phyloP scores from a whole-genome alignment of 495 filamentous ascomycete species.

The Hypomontagnella monticulosa region DNA sequence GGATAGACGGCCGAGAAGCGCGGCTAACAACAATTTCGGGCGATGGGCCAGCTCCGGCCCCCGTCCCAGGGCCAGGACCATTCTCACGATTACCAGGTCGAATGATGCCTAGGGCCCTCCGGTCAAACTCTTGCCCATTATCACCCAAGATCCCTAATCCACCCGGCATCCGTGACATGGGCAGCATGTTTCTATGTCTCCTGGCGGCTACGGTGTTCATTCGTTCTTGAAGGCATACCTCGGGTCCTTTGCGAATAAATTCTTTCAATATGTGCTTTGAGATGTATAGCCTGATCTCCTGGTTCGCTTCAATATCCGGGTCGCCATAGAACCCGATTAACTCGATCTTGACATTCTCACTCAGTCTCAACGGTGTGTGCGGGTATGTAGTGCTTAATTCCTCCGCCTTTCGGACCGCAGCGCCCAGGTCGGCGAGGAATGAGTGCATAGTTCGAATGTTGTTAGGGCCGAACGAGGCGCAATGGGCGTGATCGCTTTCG shows the following conservation, averaged over 20 bases:
- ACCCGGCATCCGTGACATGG: conserved; percentile 20
- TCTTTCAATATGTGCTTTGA: conserved; percentile 60
- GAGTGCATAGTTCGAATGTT: conserved; percentile 58
- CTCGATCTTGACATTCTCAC: conserved; percentile 64
- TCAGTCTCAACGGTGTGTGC: conserved; percentile 59
- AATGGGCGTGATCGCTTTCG: conserved; percentile 66
- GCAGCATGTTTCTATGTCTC: conserved; percentile 5
- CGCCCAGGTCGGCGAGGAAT: conserved; percentile 61
- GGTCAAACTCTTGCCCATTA: conserved; percentile 38
- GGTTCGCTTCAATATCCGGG: conserved; percentile 53
- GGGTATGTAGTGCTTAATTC: conserved; percentile 47
- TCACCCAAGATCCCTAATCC: conserved; percentile 37
- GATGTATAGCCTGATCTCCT: conserved; percentile 64
- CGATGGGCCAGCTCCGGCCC: conserved; percentile 29
- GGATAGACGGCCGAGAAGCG: conserved; percentile 39
- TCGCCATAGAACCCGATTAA: conserved; percentile 71
- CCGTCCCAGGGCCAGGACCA: no score
- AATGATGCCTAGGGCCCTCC: conserved; percentile 32
- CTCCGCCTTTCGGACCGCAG: conserved; percentile 55
- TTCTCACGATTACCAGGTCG: conserved; percentile 14
- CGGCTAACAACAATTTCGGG: conserved; percentile 51
- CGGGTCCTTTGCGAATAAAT: conserved; percentile 58
- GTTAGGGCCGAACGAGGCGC: conserved; percentile 65
- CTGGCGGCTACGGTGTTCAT: conserved; percentile 47
- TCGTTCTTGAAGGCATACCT: conserved; percentile 53